These are phyloP conservation scores for Gryganskiella cystojenkinii DNA, from an alignment of 192 early-diverging fungal genomes.

Conservation along the genomic window DNA sequence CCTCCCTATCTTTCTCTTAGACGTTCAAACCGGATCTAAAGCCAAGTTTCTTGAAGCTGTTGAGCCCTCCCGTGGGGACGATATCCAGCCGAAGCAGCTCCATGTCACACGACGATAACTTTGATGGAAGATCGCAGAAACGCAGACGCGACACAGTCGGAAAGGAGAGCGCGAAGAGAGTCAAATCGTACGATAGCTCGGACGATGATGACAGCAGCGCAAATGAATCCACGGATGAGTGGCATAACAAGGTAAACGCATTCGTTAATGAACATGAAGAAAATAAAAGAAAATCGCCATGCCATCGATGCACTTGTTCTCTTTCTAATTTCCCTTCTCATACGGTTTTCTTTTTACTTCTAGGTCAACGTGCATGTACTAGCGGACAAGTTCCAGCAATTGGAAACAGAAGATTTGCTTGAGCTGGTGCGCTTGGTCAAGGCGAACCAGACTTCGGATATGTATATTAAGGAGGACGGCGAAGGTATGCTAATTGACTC, in stretches of 20 bases:
- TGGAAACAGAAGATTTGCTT: conserved; percentile 50
- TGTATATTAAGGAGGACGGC: conserved; percentile 56
- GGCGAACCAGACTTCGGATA: conserved; percentile 47
- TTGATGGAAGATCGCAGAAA: conserved; percentile 25
- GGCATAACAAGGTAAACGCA: conserved; percentile 19
- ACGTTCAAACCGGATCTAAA: conserved; percentile 43
- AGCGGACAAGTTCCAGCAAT: conserved; percentile 51
- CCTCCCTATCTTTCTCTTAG: background rate
- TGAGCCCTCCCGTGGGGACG: conserved; percentile 31
- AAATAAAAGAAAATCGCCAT: background rate
- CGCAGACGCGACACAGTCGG: conserved; percentile 16
- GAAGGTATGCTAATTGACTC: conserved; percentile 36
- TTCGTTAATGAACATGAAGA: background rate
- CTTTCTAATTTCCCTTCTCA: background rate
- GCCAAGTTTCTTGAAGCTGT: conserved; percentile 37
- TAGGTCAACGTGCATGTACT: conserved; percentile 48
- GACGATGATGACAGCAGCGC: conserved; percentile 35
- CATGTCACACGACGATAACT: conserved; percentile 8
- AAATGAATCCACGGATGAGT: conserved; percentile 21
- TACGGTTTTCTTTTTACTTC: background rate
- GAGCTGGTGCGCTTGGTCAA: conserved; percentile 52
- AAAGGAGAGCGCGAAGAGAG: conserved; percentile 33
- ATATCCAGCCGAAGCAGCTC: conserved; percentile 14
- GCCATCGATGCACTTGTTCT: no score
- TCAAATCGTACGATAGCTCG: conserved; percentile 33